phyloP scores from a whole-genome alignment of 1,284 basidiomycete species.

The Cerrena zonata region DNA sequence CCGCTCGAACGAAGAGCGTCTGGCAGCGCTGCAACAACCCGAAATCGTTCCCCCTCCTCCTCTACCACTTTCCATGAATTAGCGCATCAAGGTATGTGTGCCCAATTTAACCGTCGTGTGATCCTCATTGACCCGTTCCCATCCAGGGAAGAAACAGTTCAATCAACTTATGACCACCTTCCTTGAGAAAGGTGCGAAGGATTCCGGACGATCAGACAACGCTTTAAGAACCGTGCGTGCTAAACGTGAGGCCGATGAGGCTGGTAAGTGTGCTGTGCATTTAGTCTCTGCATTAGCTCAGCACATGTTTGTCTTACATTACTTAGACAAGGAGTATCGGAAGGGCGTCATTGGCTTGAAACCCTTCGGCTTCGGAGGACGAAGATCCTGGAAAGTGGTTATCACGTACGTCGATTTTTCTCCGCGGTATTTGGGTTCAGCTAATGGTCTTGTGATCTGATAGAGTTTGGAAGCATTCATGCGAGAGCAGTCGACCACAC shows the following conservation, averaged over 20 bases:
- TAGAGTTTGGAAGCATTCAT: constrained; percentile 79
- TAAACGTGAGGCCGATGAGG: constrained; percentile 88
- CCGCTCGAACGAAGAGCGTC: constrained; percentile 72
- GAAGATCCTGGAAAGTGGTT: constrained; percentile 79
- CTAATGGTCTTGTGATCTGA: neutral
- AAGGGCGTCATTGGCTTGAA: constrained; percentile 91
- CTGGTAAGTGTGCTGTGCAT: constrained; percentile 51
- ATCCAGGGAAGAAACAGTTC: constrained; percentile 66
- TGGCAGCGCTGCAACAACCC: constrained; percentile 42
- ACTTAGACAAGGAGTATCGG: constrained; percentile 80
- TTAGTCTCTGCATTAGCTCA: neutral
- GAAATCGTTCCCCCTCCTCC: constrained; percentile 67
- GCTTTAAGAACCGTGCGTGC: constrained; percentile 71
- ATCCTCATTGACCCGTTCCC: constrained; percentile 4
- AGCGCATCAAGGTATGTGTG: constrained; percentile 60
- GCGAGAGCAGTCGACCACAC: constrained; percentile 61
- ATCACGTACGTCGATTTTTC: constrained; percentile 45
- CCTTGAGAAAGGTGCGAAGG: constrained; percentile 62
- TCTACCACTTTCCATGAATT: constrained; percentile 69
- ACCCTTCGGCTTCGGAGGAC: constrained; percentile 79
- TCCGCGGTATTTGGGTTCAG: too few species aligned
- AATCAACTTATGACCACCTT: constrained; percentile 75
- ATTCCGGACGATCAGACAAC: constrained; percentile 52
- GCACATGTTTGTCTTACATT: neutral
- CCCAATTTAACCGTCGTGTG: neutral